Base-by-base conservation (phyloP, 495 filamentous ascomycete species). In the Thozetella sp. region DNA sequence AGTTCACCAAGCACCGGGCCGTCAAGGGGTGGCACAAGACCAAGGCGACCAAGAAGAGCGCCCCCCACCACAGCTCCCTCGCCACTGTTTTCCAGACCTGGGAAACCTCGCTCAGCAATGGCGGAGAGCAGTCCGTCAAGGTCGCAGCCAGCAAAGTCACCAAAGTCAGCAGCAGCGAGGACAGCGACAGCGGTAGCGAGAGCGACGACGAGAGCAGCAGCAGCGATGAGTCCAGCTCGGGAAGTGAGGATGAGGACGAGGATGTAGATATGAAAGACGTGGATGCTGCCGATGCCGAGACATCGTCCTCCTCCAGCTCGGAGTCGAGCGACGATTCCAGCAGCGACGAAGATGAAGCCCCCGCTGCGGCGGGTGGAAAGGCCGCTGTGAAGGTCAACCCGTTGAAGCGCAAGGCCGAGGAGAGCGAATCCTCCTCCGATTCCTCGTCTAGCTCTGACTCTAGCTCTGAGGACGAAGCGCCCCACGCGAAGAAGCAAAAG, bases 221-320 rank as follows among this genome's bases (percentile, higher is more conserved):
- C 56, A 59, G 56, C 37, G 61, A 57, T 61, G 62, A 66, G 1
- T 63, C 57, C 6, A 61, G 97, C 81, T 97, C 93, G 22, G 92
- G 91, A 66, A 97, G 96, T 76, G 87, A 97, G 76, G 93, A 92
- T 70, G 83, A 88, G 76, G 80, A 90, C 51, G 92, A 92, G 51
- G 93, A 97, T 72, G 93, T 97, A 25, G 63, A 63, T 25, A 68
- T 68, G 66, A 54, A 59, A 45, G 66, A 68, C 26, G 57, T 55
- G 13, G 53, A 19, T 11, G n/a, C n/a, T n/a, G 43, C 43, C 10
- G n/a, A 11, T 9, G 43, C 43, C 12, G 43, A 15, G 30, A 15
- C 6, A 15, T 6, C 6, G 6, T 37, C 34, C 20, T 13, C 59
- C 13, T 60, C 51, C 10, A 57, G 59, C 53, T 61, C 57, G 53